These are phyloP conservation scores for Arthrobotrys musiformis DNA, from an alignment of 2,329 filamentous ascomycete genomes.

Conservation along the genomic window DNA sequence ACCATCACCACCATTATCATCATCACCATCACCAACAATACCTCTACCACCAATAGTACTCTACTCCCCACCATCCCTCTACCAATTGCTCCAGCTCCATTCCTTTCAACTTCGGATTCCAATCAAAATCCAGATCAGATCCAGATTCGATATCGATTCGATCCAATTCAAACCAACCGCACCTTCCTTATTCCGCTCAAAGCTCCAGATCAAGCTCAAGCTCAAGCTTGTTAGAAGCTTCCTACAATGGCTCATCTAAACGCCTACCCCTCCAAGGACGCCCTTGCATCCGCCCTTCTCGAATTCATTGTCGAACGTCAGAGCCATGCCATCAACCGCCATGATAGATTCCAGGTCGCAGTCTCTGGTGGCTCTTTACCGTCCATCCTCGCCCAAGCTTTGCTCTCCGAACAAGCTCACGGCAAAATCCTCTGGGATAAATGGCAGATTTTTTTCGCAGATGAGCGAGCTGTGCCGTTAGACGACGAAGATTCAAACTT, in stretches of 20 bases:
- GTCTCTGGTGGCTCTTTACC: slow-evolving; percentile 95
- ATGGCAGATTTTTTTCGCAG: slow-evolving; percentile 99
- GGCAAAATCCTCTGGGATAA: slow-evolving; percentile 76
- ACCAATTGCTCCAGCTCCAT: not conserved
- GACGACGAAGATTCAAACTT: slow-evolving; percentile 96
- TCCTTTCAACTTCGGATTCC: no score
- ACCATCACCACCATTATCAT: no score
- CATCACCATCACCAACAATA: no score
- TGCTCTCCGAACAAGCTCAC: slow-evolving; percentile 69
- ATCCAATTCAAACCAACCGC: not conserved
- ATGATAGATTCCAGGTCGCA: slow-evolving; percentile 86
- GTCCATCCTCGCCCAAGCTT: slow-evolving; percentile 83
- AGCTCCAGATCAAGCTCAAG: not conserved
- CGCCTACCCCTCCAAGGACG: slow-evolving; percentile 76
- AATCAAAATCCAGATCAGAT: no score
- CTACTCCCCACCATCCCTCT: not conserved
- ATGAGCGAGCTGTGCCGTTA: slow-evolving; percentile 93
- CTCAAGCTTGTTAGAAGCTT: not conserved
- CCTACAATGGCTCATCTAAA: slow-evolving; percentile 72
- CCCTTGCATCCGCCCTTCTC: slow-evolving; percentile 80
- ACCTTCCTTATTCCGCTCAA: slow-evolving; percentile 19
- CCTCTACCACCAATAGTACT: no score
- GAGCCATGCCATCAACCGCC: slow-evolving; percentile 79
- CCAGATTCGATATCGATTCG: not conserved
- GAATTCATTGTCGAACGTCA: slow-evolving; percentile 85